Evolutionary conservation across 345 rosid species (phyloP), one percentile per base, ranked within the genome.

Genomic region (Populus pruinosa): DNA sequence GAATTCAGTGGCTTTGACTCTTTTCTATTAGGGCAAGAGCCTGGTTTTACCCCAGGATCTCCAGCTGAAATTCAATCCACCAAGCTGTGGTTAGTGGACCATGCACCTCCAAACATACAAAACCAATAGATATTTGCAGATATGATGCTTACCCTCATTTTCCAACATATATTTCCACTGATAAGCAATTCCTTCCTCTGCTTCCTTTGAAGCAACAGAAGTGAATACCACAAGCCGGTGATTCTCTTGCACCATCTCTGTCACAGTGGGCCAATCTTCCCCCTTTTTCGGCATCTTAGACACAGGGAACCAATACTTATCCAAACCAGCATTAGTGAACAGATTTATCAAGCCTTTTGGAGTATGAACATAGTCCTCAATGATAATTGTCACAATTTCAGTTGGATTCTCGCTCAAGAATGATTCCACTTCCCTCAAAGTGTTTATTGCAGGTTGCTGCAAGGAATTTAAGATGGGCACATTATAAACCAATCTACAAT

Each of bases 151-250:
- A 90, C 97, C 70, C 85, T 96, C 94, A 79, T 93, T 93, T 88
- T 96, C 99, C 77, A 93, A 68, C 78, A 96, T 81, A 86, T 96
- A 93, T 84, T 87, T 92, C 99, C 99, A 96, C 64, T 93, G 97
- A 84, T 93, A 96, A 6, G 99, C 98, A 82, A 96, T 83, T 11
- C 99, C 99, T 92, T 96, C 97, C 75, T 92, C 98, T 31, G 92
- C 90, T 90, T 96, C 98, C 84, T 96, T 96, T 0, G 97, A 88
- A 49, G 97, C 93, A 81, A 88, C 86, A 71, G 98, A 96, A 76
- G 99, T 91, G 88, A 96, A 96, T 82, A 91, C 98, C 59, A 96
- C 81, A 77, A 96, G 96, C 62, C 99, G 83, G 62, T 85, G 85
- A 86, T 92, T 93, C 71, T 87, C 83, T 81, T 91, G 94, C 77